These are phyloP conservation scores for Penicillium coprophilum DNA, from an alignment of 495 filamentous ascomycete genomes.

Conservation along the genomic window DNA sequence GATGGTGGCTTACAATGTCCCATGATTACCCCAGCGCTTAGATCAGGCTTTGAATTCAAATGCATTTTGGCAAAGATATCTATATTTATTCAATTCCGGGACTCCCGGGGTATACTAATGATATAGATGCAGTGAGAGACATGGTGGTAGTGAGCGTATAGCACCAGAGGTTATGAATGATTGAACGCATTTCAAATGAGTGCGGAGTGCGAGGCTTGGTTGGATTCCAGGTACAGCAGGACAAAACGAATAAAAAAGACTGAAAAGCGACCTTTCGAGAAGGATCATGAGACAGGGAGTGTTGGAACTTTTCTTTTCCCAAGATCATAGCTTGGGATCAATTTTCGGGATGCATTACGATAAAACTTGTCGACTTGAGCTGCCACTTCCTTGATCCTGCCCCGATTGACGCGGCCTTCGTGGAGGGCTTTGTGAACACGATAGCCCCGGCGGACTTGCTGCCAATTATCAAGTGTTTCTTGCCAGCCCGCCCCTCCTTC, in stretches of 20 bases:
- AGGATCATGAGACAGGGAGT: background rate
- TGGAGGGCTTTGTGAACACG: conserved; percentile 36
- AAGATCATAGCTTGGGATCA: conserved; percentile 6
- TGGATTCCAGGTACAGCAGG: too few relatives aligned
- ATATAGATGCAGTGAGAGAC: conserved; percentile 11
- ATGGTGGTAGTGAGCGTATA: conserved; percentile 19
- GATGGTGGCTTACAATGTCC: conserved; percentile 29
- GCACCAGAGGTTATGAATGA: conserved; percentile 12
- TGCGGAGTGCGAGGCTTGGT: background rate
- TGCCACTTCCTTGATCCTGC: conserved; percentile 31
- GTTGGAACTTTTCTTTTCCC: background rate
- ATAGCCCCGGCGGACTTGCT: conserved; percentile 37
- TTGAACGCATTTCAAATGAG: conserved; percentile 7
- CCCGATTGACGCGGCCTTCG: conserved; percentile 41
- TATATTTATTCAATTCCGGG: conserved; percentile 2
- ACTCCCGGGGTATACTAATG: conserved; percentile 8
- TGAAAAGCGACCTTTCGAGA: background rate
- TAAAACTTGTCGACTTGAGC: conserved; percentile 25
- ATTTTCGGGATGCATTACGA: conserved; percentile 19
- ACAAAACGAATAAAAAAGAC: background rate
- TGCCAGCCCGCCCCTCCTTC: conserved; percentile 47
- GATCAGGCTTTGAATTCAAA: conserved; percentile 24
- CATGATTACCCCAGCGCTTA: conserved; percentile 31
- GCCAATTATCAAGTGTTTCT: conserved; percentile 45
- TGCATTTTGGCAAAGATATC: conserved; percentile 12